Evolutionary conservation across 2,329 filamentous ascomycete species (phyloP).

Genomic region (Madurella mycetomatis): DNA sequence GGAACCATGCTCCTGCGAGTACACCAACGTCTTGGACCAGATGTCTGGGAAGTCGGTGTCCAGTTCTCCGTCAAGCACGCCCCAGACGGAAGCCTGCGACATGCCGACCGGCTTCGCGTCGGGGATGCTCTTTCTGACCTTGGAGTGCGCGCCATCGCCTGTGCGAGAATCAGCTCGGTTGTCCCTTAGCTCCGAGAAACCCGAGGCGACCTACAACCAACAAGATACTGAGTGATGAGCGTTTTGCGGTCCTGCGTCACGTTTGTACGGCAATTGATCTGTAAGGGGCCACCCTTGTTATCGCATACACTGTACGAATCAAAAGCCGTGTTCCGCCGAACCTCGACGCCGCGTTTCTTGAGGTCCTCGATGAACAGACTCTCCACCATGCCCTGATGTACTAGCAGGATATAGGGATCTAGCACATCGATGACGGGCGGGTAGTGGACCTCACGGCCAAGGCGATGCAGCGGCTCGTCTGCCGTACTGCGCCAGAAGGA

Average conservation of each 20-base stretch:
- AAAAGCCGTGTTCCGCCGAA: conserved; percentile 62
- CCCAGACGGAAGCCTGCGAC: conserved; percentile 58
- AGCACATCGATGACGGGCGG: conserved; percentile 56
- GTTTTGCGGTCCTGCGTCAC: conserved; percentile 45
- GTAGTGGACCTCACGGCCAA: conserved; percentile 65
- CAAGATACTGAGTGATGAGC: conserved; percentile 58
- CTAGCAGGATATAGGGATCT: conserved; percentile 54
- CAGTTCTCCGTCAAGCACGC: conserved; percentile 65
- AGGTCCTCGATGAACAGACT: conserved; percentile 66
- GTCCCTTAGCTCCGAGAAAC: not conserved
- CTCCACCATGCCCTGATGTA: conserved; percentile 74
- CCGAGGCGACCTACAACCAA: conserved; percentile 52
- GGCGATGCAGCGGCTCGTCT: conserved; percentile 51
- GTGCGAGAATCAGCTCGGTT: conserved; percentile 5
- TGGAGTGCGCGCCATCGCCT: conserved; percentile 68
- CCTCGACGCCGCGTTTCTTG: conserved; percentile 56
- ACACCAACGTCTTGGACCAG: conserved; percentile 68
- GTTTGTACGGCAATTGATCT: conserved; percentile 49
- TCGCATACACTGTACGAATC: conserved; percentile 50
- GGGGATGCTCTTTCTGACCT: conserved; percentile 61
- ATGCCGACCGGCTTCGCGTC: conserved; percentile 51
- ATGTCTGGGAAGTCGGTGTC: conserved; percentile 71
- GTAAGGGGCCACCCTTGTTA: conserved; percentile 39
- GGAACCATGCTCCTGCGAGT: conserved; percentile 62
- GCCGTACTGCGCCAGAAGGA: conserved; percentile 62